Conservation (phyloP, 1,139 yeast species). For the Casaregolazyma lundiana region DNA sequence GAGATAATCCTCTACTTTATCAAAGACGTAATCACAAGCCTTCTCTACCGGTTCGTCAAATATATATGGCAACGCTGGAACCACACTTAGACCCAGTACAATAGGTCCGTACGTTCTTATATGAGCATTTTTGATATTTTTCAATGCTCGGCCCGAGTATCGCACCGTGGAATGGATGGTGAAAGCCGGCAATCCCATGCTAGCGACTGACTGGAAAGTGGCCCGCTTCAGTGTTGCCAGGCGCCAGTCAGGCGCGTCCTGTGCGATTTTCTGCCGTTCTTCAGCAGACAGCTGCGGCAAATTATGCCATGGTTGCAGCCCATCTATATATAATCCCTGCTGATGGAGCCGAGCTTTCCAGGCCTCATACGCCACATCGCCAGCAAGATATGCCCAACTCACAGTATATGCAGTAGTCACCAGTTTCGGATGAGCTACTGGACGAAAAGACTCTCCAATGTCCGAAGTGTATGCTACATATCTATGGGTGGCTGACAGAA, state of each 20-base stretch:
- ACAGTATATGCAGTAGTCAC: conserved; percentile 67
- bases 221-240: conserved; percentile 64
- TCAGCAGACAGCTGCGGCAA: conserved; percentile 36
- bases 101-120: conserved; percentile 71
- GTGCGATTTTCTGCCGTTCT: conserved; percentile 36
- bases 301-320: conserved; percentile 65
- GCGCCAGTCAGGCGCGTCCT: conserved; percentile 54
- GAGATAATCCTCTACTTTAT: conserved; percentile 44
- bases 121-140: conserved; percentile 46
- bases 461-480: conserved; percentile 86
- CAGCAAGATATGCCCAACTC: conserved; percentile 71
- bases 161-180: conserved; percentile 78
- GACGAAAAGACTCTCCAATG: conserved; percentile 85
- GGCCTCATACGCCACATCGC: conserved; percentile 72
- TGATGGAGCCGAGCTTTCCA: conserved; percentile 70
- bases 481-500: conserved; percentile 70
- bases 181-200: conserved; percentile 84
- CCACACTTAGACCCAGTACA: conserved; percentile 67
- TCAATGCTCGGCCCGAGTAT: conserved; percentile 53
- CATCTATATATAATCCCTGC: conserved; percentile 61
- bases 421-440: conserved; percentile 66
- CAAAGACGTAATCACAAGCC: conserved; percentile 61
- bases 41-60: conserved; percentile 82
- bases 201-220: conserved; percentile 72
- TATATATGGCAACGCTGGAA: conserved; percentile 71